A percentile compares a stretch with the other conserved stretches of the same genome.
These are phyloP conservation scores for Scalesia atractyloides DNA, from an alignment of 129 eudicot species.

Conservation along the genomic window DNA sequence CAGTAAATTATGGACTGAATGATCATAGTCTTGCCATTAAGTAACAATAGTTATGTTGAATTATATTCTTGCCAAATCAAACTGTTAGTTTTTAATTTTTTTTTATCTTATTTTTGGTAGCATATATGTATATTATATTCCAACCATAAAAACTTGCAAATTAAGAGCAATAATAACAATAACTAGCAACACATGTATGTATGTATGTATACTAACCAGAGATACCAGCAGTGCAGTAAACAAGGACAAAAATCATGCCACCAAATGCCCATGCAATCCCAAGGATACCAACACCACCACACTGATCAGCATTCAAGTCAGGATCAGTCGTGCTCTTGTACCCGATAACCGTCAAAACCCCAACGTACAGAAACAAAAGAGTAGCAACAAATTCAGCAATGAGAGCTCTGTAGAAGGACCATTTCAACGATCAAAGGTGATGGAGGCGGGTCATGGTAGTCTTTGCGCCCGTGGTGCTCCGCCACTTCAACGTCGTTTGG, in stretches of 20 bases:
- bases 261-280: slow-evolving; percentile 99
- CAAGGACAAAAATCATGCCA: slow-evolving; percentile 96
- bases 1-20: too few species aligned
- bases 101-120: too few species aligned
- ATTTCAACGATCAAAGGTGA: slow-evolving; percentile 59
- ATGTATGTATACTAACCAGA: slow-evolving; percentile 56
- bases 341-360: slow-evolving; percentile 77
- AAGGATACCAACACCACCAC: slow-evolving; percentile 86
- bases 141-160: too few species aligned
- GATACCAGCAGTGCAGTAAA: slow-evolving; percentile 98
- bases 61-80: too few species aligned
- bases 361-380: slow-evolving; percentile 70
- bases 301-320: slow-evolving; percentile 38
- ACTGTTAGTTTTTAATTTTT: too few species aligned
- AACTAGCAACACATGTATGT: too few species aligned
- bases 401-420: slow-evolving; percentile 81
- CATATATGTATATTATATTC: too few species aligned
- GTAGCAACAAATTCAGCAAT: slow-evolving; percentile 87
- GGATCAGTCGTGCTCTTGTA: slow-evolving; percentile 55
- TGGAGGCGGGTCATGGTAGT: slow-evolving; percentile 94
- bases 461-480: slow-evolving; percentile 56
- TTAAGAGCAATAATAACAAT: background rate
- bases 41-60: too few species aligned
- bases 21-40: too few species aligned
- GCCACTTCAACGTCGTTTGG: slow-evolving; percentile 56